These are phyloP conservation scores for Cystobasidium tubakii DNA, from an alignment of 768 basidiomycete species.

Conservation along the genomic window DNA sequence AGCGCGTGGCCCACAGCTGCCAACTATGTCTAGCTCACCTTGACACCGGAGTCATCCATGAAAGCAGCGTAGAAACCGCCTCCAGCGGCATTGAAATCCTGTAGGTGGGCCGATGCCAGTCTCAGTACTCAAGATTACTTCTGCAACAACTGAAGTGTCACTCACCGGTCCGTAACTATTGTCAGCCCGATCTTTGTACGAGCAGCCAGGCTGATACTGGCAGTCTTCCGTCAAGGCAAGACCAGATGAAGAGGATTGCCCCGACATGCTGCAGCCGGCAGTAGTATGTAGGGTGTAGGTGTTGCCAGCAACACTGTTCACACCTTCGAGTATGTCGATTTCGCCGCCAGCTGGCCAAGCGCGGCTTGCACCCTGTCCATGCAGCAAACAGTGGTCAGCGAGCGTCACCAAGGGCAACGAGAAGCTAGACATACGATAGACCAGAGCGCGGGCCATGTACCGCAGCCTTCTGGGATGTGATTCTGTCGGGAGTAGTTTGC, in stretches of 20 bases:
- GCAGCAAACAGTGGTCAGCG: background rate
- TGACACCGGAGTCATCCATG: constrained; percentile 37
- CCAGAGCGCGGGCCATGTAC: constrained; percentile 42
- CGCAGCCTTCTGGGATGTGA: constrained; percentile 35
- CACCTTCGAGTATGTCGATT: constrained; percentile 74
- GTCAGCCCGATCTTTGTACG: background rate
- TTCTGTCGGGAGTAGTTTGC: background rate
- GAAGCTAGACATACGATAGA: background rate
- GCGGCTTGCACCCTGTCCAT: constrained; percentile 5
- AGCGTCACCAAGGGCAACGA: background rate
- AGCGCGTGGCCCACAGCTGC: constrained; percentile 51
- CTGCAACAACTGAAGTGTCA: constrained; percentile 26
- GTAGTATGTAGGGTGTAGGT: constrained; percentile 49
- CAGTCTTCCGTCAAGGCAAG: constrained; percentile 4
- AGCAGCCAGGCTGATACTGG: constrained; percentile 37
- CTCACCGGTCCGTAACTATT: constrained; percentile 20
- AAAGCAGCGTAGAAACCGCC: constrained; percentile 55
- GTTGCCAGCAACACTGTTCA: constrained; percentile 62
- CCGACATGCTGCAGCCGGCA: constrained; percentile 3
- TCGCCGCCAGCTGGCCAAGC: constrained; percentile 50
- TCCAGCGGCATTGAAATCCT: constrained; percentile 46
- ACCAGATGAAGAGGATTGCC: background rate
- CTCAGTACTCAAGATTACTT: constrained; percentile 36
- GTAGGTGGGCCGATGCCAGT: constrained; percentile 13
- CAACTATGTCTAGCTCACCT: constrained; percentile 48